phyloP scores from a whole-genome alignment of 208 protist species.

The Angomonas desouzai region DNA sequence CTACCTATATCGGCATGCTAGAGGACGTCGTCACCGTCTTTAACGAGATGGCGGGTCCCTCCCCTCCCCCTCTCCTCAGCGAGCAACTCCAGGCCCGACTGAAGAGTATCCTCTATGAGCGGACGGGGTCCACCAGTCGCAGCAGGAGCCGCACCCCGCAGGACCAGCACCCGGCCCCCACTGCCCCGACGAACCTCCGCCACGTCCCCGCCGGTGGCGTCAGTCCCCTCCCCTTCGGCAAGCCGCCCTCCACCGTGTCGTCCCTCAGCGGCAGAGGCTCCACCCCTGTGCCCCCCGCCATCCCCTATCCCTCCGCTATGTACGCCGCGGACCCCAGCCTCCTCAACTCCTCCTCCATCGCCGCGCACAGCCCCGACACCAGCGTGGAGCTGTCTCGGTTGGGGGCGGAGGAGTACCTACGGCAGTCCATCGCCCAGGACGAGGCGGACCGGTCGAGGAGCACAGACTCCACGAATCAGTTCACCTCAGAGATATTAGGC shows the following conservation, averaged over 20 bases:
- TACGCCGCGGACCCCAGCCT: slow-evolving; percentile 4
- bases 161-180: background rate
- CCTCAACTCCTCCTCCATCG: slow-evolving; percentile 17
- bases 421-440: background rate
- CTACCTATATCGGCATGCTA: slow-evolving; percentile 14
- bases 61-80: slow-evolving; percentile 9
- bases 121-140: background rate
- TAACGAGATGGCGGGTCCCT: slow-evolving; percentile 1
- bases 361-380: slow-evolving; percentile 13
- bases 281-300: background rate
- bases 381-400: background rate
- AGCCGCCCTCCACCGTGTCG: background rate
- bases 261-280: slow-evolving; percentile 1
- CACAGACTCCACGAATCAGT: slow-evolving; percentile 24
- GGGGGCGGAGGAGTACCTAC: slow-evolving; percentile 7
- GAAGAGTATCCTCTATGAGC: slow-evolving; percentile 7
- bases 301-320: slow-evolving; percentile 3
- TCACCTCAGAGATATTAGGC: slow-evolving; percentile 73
- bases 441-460: background rate
- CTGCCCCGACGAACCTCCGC: background rate
- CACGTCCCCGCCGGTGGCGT: background rate
- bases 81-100: slow-evolving; percentile 4
- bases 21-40: slow-evolving; percentile 11
- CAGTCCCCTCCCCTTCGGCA: background rate
- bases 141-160: slow-evolving; percentile 3